Evolutionary conservation across 2,329 filamentous ascomycete species (phyloP), one percentile per base, ranked within the genome.

Genomic region (Diaporthe longicolla): DNA sequence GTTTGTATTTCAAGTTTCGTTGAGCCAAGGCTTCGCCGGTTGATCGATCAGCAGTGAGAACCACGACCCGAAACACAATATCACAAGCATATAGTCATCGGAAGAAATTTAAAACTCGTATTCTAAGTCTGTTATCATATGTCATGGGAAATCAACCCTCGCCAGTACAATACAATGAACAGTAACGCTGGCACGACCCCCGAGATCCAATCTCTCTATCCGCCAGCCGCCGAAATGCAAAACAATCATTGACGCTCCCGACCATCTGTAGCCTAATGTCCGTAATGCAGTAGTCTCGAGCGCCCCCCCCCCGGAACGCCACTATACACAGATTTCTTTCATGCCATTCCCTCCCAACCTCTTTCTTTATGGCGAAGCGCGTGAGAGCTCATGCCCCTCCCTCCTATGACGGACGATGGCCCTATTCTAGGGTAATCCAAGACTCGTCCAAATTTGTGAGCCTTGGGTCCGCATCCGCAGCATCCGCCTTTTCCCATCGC

Each of bases 161-260:
- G 61, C 45, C 24, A 15, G 29, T 40, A 48, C 55, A 71, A 29
- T 19, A 50, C 37, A 17, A 13, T 24, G 13, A 48, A 71, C 45
- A 63, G 10, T 19, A 52, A 55, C 70, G 57, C 70, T 63, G 43
- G 59, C 58, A 63, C 35, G 63, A n/a, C 7, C 21, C 45, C 48
- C 58, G 6, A 55, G 54, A 71, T 71, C 57, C 70, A 54, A 45
- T 68, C 43, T 71, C 35, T 71, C 45, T 71, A 54, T 55, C 57
- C 70, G n/a, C 48, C 63, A 6, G 50, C 63, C 48, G 35, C 45
- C 48, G 48, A 71, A 59, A 61, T 71, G 55, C 55, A 71, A 59
- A 59, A 48, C 29, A 70, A 70, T 26, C 9, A 55, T 35, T 57
- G 54, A 45, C 40, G 68, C 68, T 59, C 40, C 68, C 40, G n/a